These are phyloP conservation scores for Hypomyces perniciosus DNA, from an alignment of 2,329 filamentous ascomycete genomes.

Conservation along the genomic window DNA sequence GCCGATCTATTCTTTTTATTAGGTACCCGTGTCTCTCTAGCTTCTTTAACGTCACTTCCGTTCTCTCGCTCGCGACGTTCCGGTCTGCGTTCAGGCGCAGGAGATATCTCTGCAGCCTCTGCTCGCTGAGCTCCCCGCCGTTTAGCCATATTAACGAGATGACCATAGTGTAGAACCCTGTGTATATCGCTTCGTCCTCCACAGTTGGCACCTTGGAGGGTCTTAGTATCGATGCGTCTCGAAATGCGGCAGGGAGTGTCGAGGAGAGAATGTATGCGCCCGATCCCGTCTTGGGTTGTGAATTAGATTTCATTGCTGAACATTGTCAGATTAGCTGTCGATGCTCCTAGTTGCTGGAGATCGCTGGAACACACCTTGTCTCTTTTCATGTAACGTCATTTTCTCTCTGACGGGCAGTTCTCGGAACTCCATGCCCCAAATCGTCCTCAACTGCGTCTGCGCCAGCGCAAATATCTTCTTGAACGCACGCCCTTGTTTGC, in stretches of 20 bases:
- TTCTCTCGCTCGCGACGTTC: slow-evolving; percentile 68
- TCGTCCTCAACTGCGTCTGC: slow-evolving; percentile 61
- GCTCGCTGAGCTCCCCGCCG: slow-evolving; percentile 67
- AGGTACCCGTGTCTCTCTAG: slow-evolving; percentile 83
- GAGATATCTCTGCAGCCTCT: slow-evolving; percentile 72
- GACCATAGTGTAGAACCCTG: slow-evolving; percentile 73
- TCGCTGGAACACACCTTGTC: slow-evolving; percentile 51
- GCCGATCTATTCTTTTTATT: slow-evolving; percentile 62
- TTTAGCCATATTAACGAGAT: slow-evolving; percentile 71
- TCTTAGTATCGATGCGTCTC: slow-evolving; percentile 58
- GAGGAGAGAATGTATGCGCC: slow-evolving; percentile 74
- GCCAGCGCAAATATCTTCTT: slow-evolving; percentile 70
- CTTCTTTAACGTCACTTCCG: slow-evolving; percentile 65
- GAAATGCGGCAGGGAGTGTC: slow-evolving; percentile 62
- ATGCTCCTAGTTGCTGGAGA: neutral
- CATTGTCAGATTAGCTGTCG: neutral
- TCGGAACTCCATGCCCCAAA: slow-evolving; percentile 89
- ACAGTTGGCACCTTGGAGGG: slow-evolving; percentile 61
- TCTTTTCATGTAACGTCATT: slow-evolving; percentile 68
- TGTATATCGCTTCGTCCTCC: slow-evolving; percentile 70
- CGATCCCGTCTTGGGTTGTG: slow-evolving; percentile 50
- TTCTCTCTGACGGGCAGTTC: slow-evolving; percentile 80
- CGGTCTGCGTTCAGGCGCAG: slow-evolving; percentile 67
- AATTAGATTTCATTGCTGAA: slow-evolving; percentile 38
- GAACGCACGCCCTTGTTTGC: slow-evolving; percentile 63